phyloP scores from a whole-genome alignment of 495 filamentous ascomycete species.

The Podospora conica region DNA sequence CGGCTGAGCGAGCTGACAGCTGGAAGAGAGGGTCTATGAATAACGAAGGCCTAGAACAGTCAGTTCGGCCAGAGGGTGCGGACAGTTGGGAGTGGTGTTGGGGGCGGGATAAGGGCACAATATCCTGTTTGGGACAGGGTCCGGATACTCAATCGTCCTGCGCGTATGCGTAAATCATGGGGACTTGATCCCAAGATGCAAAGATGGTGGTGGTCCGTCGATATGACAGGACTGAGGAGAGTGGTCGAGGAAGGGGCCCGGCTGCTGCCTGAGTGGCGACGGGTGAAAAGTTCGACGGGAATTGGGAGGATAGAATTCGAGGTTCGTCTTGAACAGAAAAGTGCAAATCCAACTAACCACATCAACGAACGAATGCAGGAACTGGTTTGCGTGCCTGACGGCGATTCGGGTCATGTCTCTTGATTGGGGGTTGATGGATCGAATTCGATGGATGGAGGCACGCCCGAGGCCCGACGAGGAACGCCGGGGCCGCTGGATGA shows the following conservation, averaged over 20 bases:
- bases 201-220: not conserved
- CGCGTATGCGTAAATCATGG: no score
- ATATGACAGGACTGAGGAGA: not conserved
- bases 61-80: no score
- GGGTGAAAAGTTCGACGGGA: not conserved
- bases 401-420: not conserved
- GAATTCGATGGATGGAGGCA: not conserved
- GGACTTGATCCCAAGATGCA: not conserved
- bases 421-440: not conserved
- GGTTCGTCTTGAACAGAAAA: not conserved
- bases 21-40: not conserved
- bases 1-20: not conserved
- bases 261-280: not conserved
- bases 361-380: not conserved
- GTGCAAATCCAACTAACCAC: not conserved
- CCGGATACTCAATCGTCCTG: not conserved
- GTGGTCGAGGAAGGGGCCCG: not conserved
- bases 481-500: no score
- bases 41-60: not conserved
- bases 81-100: not conserved
- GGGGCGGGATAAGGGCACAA: not conserved
- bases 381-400: not conserved
- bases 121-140: not conserved
- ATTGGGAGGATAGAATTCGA: not conserved
- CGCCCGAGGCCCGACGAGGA: no score